Base-by-base conservation (phyloP, 2,329 filamentous ascomycete genomes). In the Botrytis aclada region DNA sequence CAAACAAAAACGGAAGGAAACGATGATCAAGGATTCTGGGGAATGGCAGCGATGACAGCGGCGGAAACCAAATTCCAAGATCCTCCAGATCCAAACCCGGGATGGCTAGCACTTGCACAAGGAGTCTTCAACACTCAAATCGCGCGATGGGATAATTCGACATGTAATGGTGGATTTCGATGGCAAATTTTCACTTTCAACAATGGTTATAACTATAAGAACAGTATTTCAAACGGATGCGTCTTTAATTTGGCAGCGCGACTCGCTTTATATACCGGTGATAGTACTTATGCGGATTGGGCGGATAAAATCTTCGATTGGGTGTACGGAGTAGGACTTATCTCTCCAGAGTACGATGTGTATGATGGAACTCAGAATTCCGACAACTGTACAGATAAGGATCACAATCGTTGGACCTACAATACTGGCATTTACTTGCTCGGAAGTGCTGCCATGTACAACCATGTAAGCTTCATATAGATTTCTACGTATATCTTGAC, bases 171-270 rank as follows among this genome's bases (percentile, higher is more conserved):
- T 61, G 93, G 93, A 22, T 81, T 96, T 69, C 88, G 92, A 74
- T 95, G 93, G 92, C 93, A 97, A 82, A 93, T 96, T 63, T 95
- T 92, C 80, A 84, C 87, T 1, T 93, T 92, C 84, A 94, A 95
- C 79, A 88, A 87, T 56, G 94, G 94, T n/a, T 97, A 90, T 82
- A 86, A 90, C 77, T 94, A 95, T 85, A 95, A 90, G 78, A 89
- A 89, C 75, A 86, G 87, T 34, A 88, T 89, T 74, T 88, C 88
- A 0, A 87, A 89, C 75, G 88, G 86, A 6, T 87, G 86, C 71
- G 88, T 89, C 81, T 89, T 89, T 80, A 86, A 88, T 66, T 81
- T 89, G 18, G 88, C 86, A 18, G 88, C 92, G 2, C 88, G 92
- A 7, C 85, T 95, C 6, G 92, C 90, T 1, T 85, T 89, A 5